Base-by-base conservation (phyloP, 1,284 basidiomycete genomes). In the Tausonia pullulans region DNA sequence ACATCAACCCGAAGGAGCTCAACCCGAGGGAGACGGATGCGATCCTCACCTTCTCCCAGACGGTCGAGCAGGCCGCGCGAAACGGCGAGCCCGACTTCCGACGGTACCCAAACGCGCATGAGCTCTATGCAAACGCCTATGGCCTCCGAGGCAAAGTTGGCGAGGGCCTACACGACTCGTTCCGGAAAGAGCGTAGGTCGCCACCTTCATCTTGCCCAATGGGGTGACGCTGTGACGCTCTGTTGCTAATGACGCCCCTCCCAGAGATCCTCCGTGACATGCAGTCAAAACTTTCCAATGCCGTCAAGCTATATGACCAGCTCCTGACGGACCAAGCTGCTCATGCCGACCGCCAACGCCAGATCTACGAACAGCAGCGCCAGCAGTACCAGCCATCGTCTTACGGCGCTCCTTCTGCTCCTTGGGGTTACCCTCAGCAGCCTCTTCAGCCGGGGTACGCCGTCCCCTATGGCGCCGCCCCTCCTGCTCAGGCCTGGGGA, bases 221-320 rank as follows among this genome's bases (percentile, higher is more conserved):
- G 27, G 27, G 27, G 27, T 27, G 27, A 27, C 27, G 27, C 27
- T 27, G 27, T 27, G 27, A 27, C 27, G 27, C 27, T 27, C 27
- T 27, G 9, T 49, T 49, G 56, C 60, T 14, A 61, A 54, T n/a
- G 49, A 11, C 61, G 44, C 45, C 40, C 55, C 44, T 27, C 66
- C 70, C 63, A 94, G 91, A 91, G 73, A 80, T 91, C 72, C 78
- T 98, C 16, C 80, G 84, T 7, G 90, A 94, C 60, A 96, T 97
- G 92, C 89, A 97, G 72, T 87, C 88, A 67, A 94, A 96, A 74
- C 79, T 97, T 3, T 88, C 90, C 0, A 84, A 95, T 74, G 91
- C 90, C 0, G 91, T 97, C 55, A 87, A 87, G 69, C 78, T 95
- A 2, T 97, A 96, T 74, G 92, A 96, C 71, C 82, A 85, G 62